Evolutionary conservation across 2,329 filamentous ascomycete genomes (phyloP).

Genomic region (Aschersonia sp.): DNA sequence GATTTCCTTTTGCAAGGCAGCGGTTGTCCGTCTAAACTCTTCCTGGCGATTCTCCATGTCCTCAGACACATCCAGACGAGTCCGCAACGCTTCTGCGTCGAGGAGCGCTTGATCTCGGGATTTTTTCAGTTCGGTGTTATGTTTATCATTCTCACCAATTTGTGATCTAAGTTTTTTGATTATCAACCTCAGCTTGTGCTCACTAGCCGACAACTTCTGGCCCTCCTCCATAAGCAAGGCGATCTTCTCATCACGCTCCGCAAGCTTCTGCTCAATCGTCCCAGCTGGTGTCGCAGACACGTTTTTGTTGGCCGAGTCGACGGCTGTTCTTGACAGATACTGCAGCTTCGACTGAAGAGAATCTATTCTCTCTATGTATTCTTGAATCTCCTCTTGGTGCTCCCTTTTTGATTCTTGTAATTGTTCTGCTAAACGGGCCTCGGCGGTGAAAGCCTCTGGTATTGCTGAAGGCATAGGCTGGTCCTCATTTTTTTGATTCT

Average conservation of each 20-base stretch:
- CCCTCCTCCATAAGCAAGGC: slow-evolving; percentile 86
- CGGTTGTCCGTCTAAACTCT: slow-evolving; percentile 37
- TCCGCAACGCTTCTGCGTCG: slow-evolving; percentile 32
- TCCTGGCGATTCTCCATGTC: slow-evolving; percentile 39
- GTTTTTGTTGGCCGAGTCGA: slow-evolving; percentile 58
- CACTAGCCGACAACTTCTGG: slow-evolving; percentile 70
- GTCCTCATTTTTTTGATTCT: background rate
- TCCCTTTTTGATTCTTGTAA: slow-evolving; percentile 11
- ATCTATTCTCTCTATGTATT: slow-evolving; percentile 80
- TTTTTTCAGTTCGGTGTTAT: slow-evolving; percentile 42
- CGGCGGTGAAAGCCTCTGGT: background rate
- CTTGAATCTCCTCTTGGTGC: slow-evolving; percentile 70
- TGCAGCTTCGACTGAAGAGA: slow-evolving; percentile 82
- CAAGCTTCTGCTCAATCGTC: slow-evolving; percentile 62
- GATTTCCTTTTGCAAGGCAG: slow-evolving; percentile 26
- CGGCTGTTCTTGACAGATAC: slow-evolving; percentile 69
- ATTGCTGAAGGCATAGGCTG: background rate
- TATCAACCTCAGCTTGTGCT: slow-evolving; percentile 69
- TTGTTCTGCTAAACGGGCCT: slow-evolving; percentile 6
- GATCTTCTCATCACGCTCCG: slow-evolving; percentile 84
- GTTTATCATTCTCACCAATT: slow-evolving; percentile 50
- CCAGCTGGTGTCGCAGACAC: slow-evolving; percentile 47
- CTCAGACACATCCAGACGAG: slow-evolving; percentile 32
- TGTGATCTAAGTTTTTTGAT: slow-evolving; percentile 70
- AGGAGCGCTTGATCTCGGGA: slow-evolving; percentile 43